Conservation (phyloP, 768 basidiomycete species). For the Macrolepiota dolichaula region DNA sequence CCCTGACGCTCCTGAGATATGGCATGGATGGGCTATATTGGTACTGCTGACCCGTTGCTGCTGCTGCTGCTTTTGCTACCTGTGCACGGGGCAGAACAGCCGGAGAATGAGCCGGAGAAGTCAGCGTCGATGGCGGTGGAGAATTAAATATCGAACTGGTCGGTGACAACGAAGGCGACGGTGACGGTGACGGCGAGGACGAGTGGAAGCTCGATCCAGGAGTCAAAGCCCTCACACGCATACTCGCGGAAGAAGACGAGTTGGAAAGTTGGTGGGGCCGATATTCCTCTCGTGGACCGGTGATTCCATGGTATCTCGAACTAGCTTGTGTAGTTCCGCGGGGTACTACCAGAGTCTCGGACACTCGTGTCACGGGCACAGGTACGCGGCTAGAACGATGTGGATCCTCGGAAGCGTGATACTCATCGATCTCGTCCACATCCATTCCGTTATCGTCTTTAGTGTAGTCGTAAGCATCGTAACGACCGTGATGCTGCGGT, state of each 20-base stretch:
- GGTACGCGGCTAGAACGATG: conserved; percentile 1
- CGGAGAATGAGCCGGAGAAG: conserved; percentile 10
- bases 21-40: conserved; percentile 29
- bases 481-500: neutral
- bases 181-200: conserved; percentile 18
- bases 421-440: conserved; percentile 21
- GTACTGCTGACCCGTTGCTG: conserved; percentile 1
- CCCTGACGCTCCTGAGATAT: conserved; percentile 25
- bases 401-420: conserved; percentile 18
- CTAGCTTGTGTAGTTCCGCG: neutral
- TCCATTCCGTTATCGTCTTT: conserved; percentile 12
- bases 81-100: neutral
- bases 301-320: conserved; percentile 8
- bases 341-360: neutral
- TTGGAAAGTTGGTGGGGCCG: neutral
- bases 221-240: conserved; percentile 9
- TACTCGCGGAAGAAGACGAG: conserved; percentile 6
- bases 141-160: neutral
- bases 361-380: neutral
- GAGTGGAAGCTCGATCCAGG: conserved; percentile 17
- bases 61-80: too few relatives aligned
- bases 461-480: conserved; percentile 10
- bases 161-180: conserved; percentile 17
- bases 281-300: conserved; percentile 3
- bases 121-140: conserved; percentile 5